These are phyloP conservation scores for Colletotrichum salicis DNA, from an alignment of 2,329 filamentous ascomycete species.

Conservation along the genomic window DNA sequence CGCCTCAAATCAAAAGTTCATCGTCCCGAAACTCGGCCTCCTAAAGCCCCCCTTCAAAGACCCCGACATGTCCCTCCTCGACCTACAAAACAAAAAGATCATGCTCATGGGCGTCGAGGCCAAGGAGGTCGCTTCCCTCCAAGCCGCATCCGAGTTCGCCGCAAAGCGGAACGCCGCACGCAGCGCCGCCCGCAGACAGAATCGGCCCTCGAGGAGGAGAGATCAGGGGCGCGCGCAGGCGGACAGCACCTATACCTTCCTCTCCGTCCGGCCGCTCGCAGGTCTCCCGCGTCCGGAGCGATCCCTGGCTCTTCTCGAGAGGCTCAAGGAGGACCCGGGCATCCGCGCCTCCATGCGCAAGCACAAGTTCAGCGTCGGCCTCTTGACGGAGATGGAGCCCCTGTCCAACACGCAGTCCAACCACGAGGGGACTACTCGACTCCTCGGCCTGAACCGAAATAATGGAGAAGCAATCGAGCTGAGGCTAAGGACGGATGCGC, in stretches of 20 bases:
- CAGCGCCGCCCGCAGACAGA: conserved; percentile 44
- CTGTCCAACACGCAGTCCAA: conserved; percentile 77
- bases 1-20: conserved; percentile 72
- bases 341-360: conserved; percentile 85
- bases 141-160: conserved; percentile 59
- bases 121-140: conserved; percentile 67
- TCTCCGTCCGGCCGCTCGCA: conserved; percentile 77
- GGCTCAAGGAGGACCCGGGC: conserved; percentile 83
- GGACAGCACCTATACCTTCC: conserved; percentile 83
- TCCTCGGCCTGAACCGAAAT: conserved; percentile 89
- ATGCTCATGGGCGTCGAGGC: conserved; percentile 72
- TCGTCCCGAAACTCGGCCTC: conserved; percentile 72
- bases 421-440: conserved; percentile 78
- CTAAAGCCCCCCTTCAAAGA: conserved; percentile 73
- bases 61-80: conserved; percentile 58
- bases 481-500: conserved; percentile 88
- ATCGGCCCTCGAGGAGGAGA: conserved; percentile 51
- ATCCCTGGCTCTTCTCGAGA: conserved; percentile 76
- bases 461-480: conserved; percentile 90
- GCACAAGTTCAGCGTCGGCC: conserved; percentile 84
- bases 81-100: conserved; percentile 68
- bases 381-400: conserved; percentile 97
- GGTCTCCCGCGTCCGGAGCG: conserved; percentile 82
- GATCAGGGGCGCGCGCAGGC: conserved; percentile 55
- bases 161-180: conserved; percentile 59